A percentile compares a stretch with the other conserved stretches of the same genome.
Evolutionary conservation across 2,329 filamentous ascomycete genomes (phyloP).

Genomic region (Polytolypa hystricis): DNA sequence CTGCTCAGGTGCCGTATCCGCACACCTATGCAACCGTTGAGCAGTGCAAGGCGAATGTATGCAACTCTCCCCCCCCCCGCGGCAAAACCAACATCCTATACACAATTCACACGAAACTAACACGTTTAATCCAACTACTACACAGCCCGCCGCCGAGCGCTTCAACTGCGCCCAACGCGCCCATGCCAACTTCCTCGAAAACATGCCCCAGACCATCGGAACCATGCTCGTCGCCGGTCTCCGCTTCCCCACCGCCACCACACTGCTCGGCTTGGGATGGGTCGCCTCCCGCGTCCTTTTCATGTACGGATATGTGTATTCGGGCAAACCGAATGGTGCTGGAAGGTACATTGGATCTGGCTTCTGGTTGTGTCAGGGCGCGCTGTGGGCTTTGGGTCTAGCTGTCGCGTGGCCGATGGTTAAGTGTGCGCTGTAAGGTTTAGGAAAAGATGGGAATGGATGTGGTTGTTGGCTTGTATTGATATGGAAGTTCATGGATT

Average conservation of each 20-base stretch:
- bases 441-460: too few relatives aligned
- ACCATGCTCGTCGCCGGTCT: slow-evolving; percentile 45
- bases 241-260: slow-evolving; percentile 39
- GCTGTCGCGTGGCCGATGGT: slow-evolving; percentile 17
- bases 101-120: not conserved
- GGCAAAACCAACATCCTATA: not conserved
- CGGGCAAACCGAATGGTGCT: slow-evolving; percentile 26
- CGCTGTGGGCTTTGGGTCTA: slow-evolving; percentile 28
- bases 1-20: slow-evolving; percentile 46
- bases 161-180: slow-evolving; percentile 47
- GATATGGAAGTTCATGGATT: too few relatives aligned
- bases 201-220: slow-evolving; percentile 41
- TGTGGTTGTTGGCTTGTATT: too few relatives aligned
- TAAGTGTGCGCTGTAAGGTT: too few relatives aligned
- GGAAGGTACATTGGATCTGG: slow-evolving; percentile 25
- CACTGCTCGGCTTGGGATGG: slow-evolving; percentile 41
- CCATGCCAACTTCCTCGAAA: slow-evolving; percentile 51
- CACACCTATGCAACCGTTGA: slow-evolving; percentile 47
- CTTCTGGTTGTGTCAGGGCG: slow-evolving; percentile 32
- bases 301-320: slow-evolving; percentile 36
- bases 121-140: not conserved
- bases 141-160: slow-evolving; percentile 32
- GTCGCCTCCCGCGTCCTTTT: slow-evolving; percentile 40
- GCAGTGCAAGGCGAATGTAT: slow-evolving; percentile 40
- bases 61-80: slow-evolving; percentile 10